Percentiles rank a stretch among this genome's conserved stretches.
These are phyloP conservation scores for Pittosporum tobira DNA, from an alignment of 129 eudicot genomes.

Conservation along the genomic window DNA sequence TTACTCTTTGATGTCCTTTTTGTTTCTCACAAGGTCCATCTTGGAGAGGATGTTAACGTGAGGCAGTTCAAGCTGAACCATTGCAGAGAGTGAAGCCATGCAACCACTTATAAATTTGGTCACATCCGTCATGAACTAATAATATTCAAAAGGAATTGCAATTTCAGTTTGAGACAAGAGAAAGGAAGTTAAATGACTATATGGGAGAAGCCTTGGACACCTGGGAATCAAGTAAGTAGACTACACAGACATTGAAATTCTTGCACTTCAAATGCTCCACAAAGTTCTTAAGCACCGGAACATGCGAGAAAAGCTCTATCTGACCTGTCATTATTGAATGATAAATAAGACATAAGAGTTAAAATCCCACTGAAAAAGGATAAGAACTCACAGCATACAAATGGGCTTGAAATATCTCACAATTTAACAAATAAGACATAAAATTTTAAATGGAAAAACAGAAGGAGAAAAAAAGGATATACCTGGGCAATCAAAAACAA, in stretches of 20 bases:
- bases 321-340: slow-evolving; percentile 43
- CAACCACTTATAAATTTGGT: slow-evolving; percentile 98
- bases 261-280: slow-evolving; percentile 88
- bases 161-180: slow-evolving; percentile 7
- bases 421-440: not conserved
- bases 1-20: slow-evolving; percentile 72
- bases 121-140: slow-evolving; percentile 91
- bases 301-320: slow-evolving; percentile 95
- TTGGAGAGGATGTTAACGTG: slow-evolving; percentile 90
- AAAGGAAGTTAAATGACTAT: not conserved
- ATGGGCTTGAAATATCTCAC: too few relatives aligned
- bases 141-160: not conserved
- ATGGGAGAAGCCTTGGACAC: slow-evolving; percentile 18
- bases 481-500: slow-evolving; percentile 99
- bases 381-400: too few relatives aligned
- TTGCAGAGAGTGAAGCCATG: slow-evolving; percentile 95
- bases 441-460: not conserved
- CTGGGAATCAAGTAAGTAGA: slow-evolving; percentile 95
- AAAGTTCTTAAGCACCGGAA: slow-evolving; percentile 87
- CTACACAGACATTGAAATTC: slow-evolving; percentile 84
- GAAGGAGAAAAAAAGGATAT: too few relatives aligned
- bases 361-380: too few relatives aligned
- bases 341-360: too few relatives aligned
- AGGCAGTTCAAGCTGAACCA: slow-evolving; percentile 96
- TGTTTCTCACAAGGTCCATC: slow-evolving; percentile 91